These are phyloP conservation scores for Phalaenopsis aphrodite DNA, from an alignment of 106 monocot genomes.

Conservation along the genomic window DNA sequence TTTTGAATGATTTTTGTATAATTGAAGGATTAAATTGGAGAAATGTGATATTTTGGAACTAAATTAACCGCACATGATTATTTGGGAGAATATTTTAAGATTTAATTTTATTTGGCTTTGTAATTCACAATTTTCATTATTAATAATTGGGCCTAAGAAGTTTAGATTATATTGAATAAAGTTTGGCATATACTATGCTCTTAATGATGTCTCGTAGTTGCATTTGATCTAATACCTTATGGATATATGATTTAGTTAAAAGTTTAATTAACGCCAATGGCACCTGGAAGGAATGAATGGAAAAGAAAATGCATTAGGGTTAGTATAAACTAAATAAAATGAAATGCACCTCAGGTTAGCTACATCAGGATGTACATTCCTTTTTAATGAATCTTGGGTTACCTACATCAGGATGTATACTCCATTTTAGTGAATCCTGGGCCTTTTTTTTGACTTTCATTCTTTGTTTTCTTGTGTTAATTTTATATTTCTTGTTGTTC, in stretches of 20 bases:
- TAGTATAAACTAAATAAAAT: background rate
- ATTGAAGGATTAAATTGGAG: too few relatives aligned
- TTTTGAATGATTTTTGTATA: background rate
- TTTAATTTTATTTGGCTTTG: background rate
- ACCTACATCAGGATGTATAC: too few relatives aligned
- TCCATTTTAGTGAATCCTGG: too few relatives aligned
- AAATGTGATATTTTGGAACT: too few relatives aligned
- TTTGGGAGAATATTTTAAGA: background rate
- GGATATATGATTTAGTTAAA: background rate
- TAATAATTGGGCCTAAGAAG: background rate
- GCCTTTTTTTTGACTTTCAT: background rate
- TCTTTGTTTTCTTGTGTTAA: background rate
- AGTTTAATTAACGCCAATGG: background rate
- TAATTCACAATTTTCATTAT: background rate
- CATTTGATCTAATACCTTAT: background rate
- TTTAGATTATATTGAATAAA: background rate
- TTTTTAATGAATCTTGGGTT: background rate
- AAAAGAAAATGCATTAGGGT: background rate
- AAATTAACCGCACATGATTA: too few relatives aligned
- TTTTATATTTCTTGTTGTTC: slow-evolving; percentile 1
- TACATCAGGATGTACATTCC: background rate
- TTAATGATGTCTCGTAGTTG: background rate
- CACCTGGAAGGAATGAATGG: background rate
- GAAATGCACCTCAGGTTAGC: background rate
- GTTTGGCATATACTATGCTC: background rate